phyloP scores from a whole-genome alignment of 1,284 basidiomycete genomes.

The Coriolopsis trogii region DNA sequence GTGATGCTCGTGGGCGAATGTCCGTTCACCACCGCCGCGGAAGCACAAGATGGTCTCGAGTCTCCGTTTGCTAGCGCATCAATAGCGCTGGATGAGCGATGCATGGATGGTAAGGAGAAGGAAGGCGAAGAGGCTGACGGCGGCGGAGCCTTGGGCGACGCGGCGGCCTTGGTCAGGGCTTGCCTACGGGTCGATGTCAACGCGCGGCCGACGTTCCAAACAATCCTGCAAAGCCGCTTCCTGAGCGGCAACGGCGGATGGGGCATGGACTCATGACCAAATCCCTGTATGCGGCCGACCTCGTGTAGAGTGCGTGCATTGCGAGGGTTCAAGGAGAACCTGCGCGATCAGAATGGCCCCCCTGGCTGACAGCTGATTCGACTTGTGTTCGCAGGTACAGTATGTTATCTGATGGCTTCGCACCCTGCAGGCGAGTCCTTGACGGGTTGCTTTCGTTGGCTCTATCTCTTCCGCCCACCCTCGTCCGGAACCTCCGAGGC shows the following conservation, averaged over 20 bases:
- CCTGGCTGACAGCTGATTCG: constrained; percentile 14
- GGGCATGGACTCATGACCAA: constrained; percentile 38
- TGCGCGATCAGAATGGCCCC: constrained; percentile 21
- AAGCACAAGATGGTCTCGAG: constrained; percentile 78
- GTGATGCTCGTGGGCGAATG: constrained; percentile 96
- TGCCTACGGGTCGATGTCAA: constrained; percentile 77
- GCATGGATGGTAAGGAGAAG: constrained; percentile 66
- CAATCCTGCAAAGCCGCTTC: constrained; percentile 78
- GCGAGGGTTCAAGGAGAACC: constrained; percentile 3
- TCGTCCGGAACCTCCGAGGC: constrained; percentile 15
- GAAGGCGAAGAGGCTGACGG: constrained; percentile 79
- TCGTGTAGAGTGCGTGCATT: constrained; percentile 28
- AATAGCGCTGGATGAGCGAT: constrained; percentile 76
- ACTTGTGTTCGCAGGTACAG: constrained; percentile 23
- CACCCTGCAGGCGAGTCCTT: constrained; percentile 16
- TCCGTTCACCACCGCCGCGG: constrained; percentile 86
- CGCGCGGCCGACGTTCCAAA: constrained; percentile 81
- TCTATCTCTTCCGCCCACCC: constrained; percentile 21
- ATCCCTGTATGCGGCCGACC: constrained; percentile 6
- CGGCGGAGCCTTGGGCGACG: constrained; percentile 81
- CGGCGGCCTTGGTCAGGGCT: constrained; percentile 75
- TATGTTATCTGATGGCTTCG: constrained; percentile 33
- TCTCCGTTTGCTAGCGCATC: constrained; percentile 76
- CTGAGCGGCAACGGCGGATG: constrained; percentile 71
- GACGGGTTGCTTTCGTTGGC: constrained; percentile 16